A percentile compares a stretch with the other conserved stretches of the same genome.
phyloP scores from a whole-genome alignment of 1,284 basidiomycete species.

The Gymnopus androsaceus region DNA sequence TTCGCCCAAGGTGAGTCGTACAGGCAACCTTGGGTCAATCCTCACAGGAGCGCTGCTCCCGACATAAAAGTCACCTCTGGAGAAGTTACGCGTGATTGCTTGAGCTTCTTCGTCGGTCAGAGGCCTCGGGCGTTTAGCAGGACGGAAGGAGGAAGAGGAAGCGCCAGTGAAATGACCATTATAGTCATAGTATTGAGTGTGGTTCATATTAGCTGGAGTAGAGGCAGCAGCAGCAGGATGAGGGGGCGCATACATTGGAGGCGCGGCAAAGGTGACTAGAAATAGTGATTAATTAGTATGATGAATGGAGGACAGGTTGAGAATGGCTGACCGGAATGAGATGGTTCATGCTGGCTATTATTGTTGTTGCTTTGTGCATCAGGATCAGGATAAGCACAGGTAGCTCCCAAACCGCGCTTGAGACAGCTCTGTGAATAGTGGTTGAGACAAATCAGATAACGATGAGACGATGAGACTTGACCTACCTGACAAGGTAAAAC shows the following conservation, averaged over 20 bases:
- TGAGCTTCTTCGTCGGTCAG: constrained; percentile 79
- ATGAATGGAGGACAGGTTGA: not conserved
- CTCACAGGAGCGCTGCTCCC: constrained; percentile 75
- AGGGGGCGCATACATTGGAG: constrained; percentile 17
- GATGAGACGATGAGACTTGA: constrained; percentile 22
- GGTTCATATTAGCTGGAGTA: constrained; percentile 53
- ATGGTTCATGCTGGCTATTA: constrained; percentile 1
- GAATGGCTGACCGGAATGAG: constrained; percentile 30
- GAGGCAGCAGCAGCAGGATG: constrained; percentile 45
- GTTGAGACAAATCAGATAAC: not conserved
- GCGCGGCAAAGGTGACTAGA: constrained; percentile 38
- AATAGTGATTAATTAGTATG: not conserved
- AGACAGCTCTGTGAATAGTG: constrained; percentile 60
- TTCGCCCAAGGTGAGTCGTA: constrained; percentile 73
- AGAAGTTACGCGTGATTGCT: constrained; percentile 77
- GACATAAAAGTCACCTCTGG: constrained; percentile 75
- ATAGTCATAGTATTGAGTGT: constrained; percentile 78
- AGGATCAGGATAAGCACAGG: constrained; percentile 76
- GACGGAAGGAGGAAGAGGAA: constrained; percentile 71
- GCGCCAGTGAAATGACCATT: constrained; percentile 64
- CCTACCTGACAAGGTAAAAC: constrained; percentile 73
- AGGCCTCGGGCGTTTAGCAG: constrained; percentile 70
- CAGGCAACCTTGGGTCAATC: constrained; percentile 75
- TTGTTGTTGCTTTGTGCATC: constrained; percentile 46
- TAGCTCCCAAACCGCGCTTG: constrained; percentile 67